Percentiles rank a stretch among this genome's conserved stretches.
Evolutionary conservation across 345 rosid species (phyloP).

Genomic region (Cardamine chenopodiifolia): DNA sequence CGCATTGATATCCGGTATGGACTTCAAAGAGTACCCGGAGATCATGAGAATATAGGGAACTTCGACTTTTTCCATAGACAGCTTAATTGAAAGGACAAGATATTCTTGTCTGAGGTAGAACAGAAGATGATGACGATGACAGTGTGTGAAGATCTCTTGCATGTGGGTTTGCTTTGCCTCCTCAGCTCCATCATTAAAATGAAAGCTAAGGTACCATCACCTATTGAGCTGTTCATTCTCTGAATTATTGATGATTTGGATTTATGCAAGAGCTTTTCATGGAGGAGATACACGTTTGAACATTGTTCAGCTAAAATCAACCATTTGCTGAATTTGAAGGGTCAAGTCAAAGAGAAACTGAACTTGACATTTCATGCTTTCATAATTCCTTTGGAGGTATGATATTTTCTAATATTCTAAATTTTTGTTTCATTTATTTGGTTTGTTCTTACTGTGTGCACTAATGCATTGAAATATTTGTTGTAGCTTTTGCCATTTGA

Average conservation of each 20-base stretch:
- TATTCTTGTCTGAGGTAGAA: neutral
- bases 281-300: too few species aligned
- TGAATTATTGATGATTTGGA: neutral
- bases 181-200: neutral
- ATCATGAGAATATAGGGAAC: neutral
- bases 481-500: too few species aligned
- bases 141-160: too few species aligned
- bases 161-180: too few species aligned
- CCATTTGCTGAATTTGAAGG: too few species aligned
- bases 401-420: too few species aligned
- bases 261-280: neutral
- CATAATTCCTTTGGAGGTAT: neutral
- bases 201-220: neutral
- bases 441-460: too few species aligned
- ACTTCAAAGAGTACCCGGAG: neutral
- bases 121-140: neutral
- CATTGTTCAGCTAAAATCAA: too few species aligned
- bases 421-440: neutral
- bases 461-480: too few species aligned
- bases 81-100: neutral
- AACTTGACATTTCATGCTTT: neutral
- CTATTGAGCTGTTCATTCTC: neutral
- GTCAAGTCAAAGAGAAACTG: too few species aligned
- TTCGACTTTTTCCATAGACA: neutral
- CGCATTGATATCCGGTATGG: neutral